Conservation (phyloP, 257 asterid species). For the Jacaranda mimosifolia region DNA sequence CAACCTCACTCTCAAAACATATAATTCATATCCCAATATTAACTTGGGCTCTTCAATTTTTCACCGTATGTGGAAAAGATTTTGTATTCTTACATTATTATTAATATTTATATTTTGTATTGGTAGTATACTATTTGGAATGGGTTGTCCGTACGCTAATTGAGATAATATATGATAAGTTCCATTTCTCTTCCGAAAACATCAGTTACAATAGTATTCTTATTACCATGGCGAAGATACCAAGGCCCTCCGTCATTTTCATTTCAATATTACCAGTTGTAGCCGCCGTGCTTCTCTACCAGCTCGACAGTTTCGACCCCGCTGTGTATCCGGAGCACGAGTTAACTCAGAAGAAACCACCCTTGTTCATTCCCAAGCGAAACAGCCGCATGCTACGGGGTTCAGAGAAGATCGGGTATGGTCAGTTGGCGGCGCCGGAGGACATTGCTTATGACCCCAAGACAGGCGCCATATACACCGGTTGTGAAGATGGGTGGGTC, state of each 20-base stretch:
- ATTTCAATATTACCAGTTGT: constrained; percentile 54
- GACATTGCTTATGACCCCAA: constrained; percentile 72
- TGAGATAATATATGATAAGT: too few species aligned
- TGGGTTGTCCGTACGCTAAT: too few species aligned
- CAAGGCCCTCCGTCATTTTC: constrained; percentile 35
- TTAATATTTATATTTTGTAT: too few species aligned
- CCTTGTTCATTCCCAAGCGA: constrained; percentile 43
- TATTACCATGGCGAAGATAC: not conserved
- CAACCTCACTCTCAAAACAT: too few species aligned
- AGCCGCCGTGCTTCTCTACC: constrained; percentile 59
- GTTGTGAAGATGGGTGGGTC: constrained; percentile 85
- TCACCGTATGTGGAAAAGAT: too few species aligned
- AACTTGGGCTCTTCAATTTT: too few species aligned
- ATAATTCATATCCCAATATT: too few species aligned
- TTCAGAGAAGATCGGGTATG: constrained; percentile 73
- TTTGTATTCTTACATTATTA: too few species aligned
- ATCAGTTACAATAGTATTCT: not conserved
- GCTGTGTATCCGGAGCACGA: constrained; percentile 58
- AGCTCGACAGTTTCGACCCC: constrained; percentile 72
- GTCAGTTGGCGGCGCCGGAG: constrained; percentile 67
- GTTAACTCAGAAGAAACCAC: constrained; percentile 37
- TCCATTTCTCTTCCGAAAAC: too few species aligned
- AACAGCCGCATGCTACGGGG: constrained; percentile 63
- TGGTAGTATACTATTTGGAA: too few species aligned
- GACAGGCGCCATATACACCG: constrained; percentile 72